Base-by-base conservation (phyloP, 306 rosid species). In the Pueraria montana region DNA sequence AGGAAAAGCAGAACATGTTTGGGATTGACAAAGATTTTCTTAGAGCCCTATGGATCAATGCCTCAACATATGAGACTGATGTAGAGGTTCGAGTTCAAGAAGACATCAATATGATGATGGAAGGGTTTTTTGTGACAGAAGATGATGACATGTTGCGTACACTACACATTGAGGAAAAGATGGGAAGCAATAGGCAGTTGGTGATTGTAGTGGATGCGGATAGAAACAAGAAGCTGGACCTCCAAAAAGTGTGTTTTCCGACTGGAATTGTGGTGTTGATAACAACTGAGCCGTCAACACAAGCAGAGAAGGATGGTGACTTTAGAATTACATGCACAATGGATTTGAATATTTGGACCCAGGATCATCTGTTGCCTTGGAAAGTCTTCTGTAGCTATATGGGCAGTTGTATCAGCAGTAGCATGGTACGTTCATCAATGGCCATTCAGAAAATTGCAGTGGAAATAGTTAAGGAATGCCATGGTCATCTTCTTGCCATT, bases 341-440 rank as follows among this genome's bases (percentile, higher is more conserved):
- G 24, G 78, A 73, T 52, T 32, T 74, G 18, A 74, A 74, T 53
- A 74, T 74, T 36, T 18, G 65, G 50, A 52, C 34, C 50, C 65
- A 18, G 18, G 66, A 74, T 74, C 78, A 74, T 74, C 20, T 74
- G 4, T 74, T 74, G 20, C 17, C 78, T 32, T 74, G 78, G 78
- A 12, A 74, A 18, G 20, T 74, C 78, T 52, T 50, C 2, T 50
- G 64, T 11, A 16, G 5, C 13, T 34, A 50, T 50, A 48, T 4
- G 3, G 13, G 49, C 6, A 30, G 34, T 30, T 30, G 4, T 30
- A 30, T 30, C 34, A 30, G 4, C 34, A n/a, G 3, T 27, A n/a
- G 0, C 11, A 18, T 1, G 11, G 8, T 18, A 20, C 2, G 0
- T 34, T 74, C n/a, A 53, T 52, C 66, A 11, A 11, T 4, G 65